These are phyloP conservation scores for Waltergamsia citrina DNA, from an alignment of 2,329 filamentous ascomycete species.

Conservation along the genomic window DNA sequence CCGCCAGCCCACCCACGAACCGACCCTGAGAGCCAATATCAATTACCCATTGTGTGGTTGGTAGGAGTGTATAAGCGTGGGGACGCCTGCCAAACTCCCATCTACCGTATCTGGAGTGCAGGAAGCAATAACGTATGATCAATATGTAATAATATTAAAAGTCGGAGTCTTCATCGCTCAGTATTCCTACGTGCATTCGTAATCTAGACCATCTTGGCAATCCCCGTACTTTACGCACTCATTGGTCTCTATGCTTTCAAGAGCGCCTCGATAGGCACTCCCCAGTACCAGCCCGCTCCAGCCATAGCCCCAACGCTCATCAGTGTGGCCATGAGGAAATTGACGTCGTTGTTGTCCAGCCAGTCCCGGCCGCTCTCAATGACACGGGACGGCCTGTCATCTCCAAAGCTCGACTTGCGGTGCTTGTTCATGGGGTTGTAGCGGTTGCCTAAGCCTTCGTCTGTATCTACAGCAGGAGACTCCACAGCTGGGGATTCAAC, in stretches of 20 bases:
- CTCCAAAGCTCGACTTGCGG: conserved; percentile 41
- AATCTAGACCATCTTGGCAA: not conserved
- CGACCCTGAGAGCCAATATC: too few species aligned
- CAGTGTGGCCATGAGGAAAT: conserved; percentile 76
- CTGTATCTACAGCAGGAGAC: conserved; percentile 2
- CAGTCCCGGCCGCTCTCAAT: conserved; percentile 61
- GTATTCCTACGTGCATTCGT: not conserved
- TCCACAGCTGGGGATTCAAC: conserved; percentile 15
- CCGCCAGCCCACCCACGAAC: too few species aligned
- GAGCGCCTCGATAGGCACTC: conserved; percentile 32
- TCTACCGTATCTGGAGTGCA: too few species aligned
- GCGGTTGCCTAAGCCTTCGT: conserved; percentile 9
- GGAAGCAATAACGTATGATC: too few species aligned
- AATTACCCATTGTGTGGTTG: too few species aligned
- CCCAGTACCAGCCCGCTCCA: conserved; percentile 52
- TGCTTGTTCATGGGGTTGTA: conserved; percentile 16
- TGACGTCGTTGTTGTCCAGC: conserved; percentile 93
- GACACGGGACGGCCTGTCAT: conserved; percentile 49
- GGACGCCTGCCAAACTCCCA: too few species aligned
- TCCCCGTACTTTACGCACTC: not conserved
- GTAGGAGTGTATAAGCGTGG: too few species aligned
- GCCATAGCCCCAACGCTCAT: conserved; percentile 76
- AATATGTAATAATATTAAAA: too few species aligned
- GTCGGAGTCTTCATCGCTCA: too few species aligned
- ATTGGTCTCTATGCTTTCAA: not conserved